Percentiles rank a stretch among this genome's conserved stretches.
Conservation (phyloP, 768 basidiomycete species). For the Lactarius sp. region DNA sequence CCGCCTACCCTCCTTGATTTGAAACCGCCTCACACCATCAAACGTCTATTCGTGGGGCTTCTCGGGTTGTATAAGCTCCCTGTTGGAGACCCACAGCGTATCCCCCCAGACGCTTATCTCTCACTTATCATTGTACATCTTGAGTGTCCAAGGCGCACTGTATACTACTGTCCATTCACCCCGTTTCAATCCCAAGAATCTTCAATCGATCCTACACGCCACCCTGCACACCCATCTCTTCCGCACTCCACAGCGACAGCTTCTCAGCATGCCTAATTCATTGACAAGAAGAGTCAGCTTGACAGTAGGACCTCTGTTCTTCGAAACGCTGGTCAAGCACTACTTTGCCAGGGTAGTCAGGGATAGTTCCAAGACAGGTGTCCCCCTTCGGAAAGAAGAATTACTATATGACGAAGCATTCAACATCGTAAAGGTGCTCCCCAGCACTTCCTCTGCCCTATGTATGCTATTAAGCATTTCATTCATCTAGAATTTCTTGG, state of each 20-base stretch:
- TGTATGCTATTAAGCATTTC: background rate
- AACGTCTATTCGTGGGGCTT: too few species aligned
- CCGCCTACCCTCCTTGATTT: too few species aligned
- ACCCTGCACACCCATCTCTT: background rate
- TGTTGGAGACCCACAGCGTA: too few species aligned
- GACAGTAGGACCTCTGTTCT: slow-evolving; percentile 62
- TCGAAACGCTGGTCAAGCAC: slow-evolving; percentile 80
- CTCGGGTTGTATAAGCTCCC: too few species aligned
- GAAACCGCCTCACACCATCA: too few species aligned
- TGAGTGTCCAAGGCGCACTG: too few species aligned
- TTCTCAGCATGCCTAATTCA: slow-evolving; percentile 38
- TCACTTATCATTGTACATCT: too few species aligned
- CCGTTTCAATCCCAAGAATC: too few species aligned
- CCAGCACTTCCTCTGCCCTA: background rate
- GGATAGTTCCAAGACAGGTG: slow-evolving; percentile 3
- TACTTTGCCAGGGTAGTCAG: slow-evolving; percentile 59
- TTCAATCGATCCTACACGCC: background rate
- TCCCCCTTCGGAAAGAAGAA: slow-evolving; percentile 57
- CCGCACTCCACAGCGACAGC: background rate
- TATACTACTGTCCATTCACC: too few species aligned
- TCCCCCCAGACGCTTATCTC: too few species aligned
- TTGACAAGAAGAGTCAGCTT: slow-evolving; percentile 60
- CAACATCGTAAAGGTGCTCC: slow-evolving; percentile 62
- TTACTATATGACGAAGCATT: slow-evolving; percentile 79
- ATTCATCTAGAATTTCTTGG: slow-evolving; percentile 60